A percentile compares a stretch with the other conserved stretches of the same genome.
These are phyloP conservation scores for Dothiorella sarmentorum DNA, from an alignment of 2,329 filamentous ascomycete genomes.

Conservation along the genomic window DNA sequence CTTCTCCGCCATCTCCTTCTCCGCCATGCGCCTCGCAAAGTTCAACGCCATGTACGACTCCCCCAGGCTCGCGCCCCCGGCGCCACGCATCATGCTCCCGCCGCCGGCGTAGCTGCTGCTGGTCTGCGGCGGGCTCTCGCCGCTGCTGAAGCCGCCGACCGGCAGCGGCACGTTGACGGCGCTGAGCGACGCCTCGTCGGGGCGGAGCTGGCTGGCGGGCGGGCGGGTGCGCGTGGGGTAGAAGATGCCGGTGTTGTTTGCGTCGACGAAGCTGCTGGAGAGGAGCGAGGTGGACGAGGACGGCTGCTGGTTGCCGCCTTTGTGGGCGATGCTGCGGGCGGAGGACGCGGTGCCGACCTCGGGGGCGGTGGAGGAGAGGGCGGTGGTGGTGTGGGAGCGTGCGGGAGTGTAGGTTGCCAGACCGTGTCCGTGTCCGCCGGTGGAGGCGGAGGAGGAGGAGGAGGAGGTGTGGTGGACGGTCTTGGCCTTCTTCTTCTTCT, in stretches of 20 bases:
- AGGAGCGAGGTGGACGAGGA: neutral
- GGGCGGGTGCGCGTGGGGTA: slow-evolving; percentile 12
- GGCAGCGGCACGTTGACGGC: slow-evolving; percentile 16
- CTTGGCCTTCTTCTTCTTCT: slow-evolving; percentile 16
- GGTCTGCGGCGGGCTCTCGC: no score
- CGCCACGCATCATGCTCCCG: neutral
- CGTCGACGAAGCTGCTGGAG: slow-evolving; percentile 13
- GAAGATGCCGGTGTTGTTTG: slow-evolving; percentile 16
- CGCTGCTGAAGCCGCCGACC: slow-evolving; percentile 17
- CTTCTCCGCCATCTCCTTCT: neutral
- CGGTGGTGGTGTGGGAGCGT: slow-evolving; percentile 4
- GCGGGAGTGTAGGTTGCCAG: slow-evolving; percentile 3
- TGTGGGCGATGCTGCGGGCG: neutral
- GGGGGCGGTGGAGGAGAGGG: slow-evolving; percentile 9
- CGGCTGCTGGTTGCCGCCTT: neutral
- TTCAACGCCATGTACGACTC: slow-evolving; percentile 17
- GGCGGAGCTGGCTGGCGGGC: slow-evolving; percentile 3
- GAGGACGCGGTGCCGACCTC: slow-evolving; percentile 8
- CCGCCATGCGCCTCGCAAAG: slow-evolving; percentile 16
- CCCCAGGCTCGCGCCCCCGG: slow-evolving; percentile 7
- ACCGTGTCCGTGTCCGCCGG: no score
- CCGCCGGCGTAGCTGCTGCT: neutral
- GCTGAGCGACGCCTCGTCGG: slow-evolving; percentile 2
- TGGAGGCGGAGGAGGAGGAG: slow-evolving; percentile 2
- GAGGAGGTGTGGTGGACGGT: neutral